These are phyloP conservation scores for Cyclotella cryptica DNA, from an alignment of 108 stramenopile species.

Conservation along the genomic window DNA sequence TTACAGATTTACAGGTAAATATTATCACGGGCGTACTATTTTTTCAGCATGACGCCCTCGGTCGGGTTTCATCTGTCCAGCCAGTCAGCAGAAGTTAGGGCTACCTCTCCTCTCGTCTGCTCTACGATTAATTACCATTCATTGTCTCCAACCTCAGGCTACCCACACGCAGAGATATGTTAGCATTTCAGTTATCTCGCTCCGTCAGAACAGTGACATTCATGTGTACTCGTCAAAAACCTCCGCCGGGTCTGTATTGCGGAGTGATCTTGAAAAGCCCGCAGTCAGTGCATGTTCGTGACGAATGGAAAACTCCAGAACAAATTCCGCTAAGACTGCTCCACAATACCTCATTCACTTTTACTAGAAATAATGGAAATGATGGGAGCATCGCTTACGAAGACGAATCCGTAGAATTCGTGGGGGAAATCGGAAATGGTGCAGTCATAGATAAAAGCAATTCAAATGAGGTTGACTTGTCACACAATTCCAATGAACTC, in stretches of 20 bases:
- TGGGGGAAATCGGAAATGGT: no score
- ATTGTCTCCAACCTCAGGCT: background rate
- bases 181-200: background rate
- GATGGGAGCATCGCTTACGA: no score
- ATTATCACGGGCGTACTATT: no score
- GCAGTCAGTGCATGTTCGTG: no score
- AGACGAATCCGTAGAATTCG: no score
- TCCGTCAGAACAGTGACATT: background rate
- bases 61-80: no score
- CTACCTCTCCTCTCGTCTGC: background rate
- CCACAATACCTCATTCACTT: background rate
- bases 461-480: background rate
- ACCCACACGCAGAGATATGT: background rate
- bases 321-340: slow-evolving; percentile 4
- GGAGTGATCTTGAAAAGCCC: no score
- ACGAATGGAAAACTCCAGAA: background rate
- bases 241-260: no score
- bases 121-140: background rate
- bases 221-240: background rate
- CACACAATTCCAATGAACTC: background rate
- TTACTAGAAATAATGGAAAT: background rate
- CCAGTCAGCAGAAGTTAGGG: no score
- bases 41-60: no score
- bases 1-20: no score
- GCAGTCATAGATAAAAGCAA: background rate